Evolutionary conservation across 163 green algal genomes (phyloP), one percentile per base, ranked within the genome.

Genomic region (Trebouxiophyceae sp.): DNA sequence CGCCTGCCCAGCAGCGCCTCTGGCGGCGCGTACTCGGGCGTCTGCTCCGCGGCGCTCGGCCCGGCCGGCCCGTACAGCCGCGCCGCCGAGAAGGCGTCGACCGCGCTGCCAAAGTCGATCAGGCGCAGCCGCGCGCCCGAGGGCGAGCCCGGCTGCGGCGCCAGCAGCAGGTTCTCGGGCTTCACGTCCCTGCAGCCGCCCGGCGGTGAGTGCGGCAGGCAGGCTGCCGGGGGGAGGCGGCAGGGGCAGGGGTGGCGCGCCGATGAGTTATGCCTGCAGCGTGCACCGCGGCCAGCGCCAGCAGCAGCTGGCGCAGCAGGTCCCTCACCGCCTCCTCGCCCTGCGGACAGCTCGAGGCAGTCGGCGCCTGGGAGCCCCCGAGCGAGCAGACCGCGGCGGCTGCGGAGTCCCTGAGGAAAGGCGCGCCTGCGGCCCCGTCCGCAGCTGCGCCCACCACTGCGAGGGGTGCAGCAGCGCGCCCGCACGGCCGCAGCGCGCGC

Each of bases 11-110:
- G 58, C 0, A 86, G 33, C 3, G 79, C 80, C 67, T 89, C 80
- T 1, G 80, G 83, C 12, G 83, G 80, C 22, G 83, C 78, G 57
- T 89, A 89, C 69, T 87, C 78, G 23, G 77, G 47, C 0, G 83
- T 89, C 34, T 87, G 76, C 58, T 89, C 65, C 28, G 66, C 72
- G 1, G 67, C 56, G 3, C 66, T 77, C 7, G 83, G 78, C 0
- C 82, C 80, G 1, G 57, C 61, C 2, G 0, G 22, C 3, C 65
- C 60, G 34, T 69, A 69, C 65, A 77, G 45, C 2, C 60, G 32
- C 27, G 55, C n/a, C 27, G 80, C 19, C 5, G 54, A 62, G 50
- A 76, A 71, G 1, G 54, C 28, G 30, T 81, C 71, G 1, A 82
- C 39, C 31, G 73, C 79, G 7, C 68, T 79, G 4, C 79, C 79